Conservation (phyloP, 257 asterid genomes). For the Cordia subcordata region DNA sequence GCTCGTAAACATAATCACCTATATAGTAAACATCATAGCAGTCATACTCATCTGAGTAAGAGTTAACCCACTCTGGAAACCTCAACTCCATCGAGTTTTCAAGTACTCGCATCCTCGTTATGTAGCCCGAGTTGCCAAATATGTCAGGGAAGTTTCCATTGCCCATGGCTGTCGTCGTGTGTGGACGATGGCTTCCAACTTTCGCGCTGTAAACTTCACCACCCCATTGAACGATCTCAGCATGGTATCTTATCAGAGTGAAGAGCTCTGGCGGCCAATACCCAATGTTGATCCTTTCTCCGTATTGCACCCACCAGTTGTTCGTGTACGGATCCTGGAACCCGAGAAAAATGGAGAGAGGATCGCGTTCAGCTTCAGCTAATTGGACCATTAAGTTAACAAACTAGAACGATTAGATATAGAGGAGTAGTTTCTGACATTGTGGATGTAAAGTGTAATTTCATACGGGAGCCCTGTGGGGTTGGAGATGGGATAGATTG, state of each 20-base stretch:
- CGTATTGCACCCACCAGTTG: slow-evolving; percentile 71
- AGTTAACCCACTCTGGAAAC: slow-evolving; percentile 32
- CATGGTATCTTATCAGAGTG: slow-evolving; percentile 14
- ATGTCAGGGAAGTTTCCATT: slow-evolving; percentile 39
- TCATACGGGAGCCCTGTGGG: slow-evolving; percentile 44
- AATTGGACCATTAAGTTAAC: neutral
- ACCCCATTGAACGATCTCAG: slow-evolving; percentile 61
- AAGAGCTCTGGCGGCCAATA: slow-evolving; percentile 62
- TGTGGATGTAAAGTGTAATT: slow-evolving; percentile 43
- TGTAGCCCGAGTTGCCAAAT: slow-evolving; percentile 25
- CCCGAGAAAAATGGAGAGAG: neutral
- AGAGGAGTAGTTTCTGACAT: slow-evolving; percentile 21
- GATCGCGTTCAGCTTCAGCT: neutral
- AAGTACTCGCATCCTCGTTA: slow-evolving; percentile 47
- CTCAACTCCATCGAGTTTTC: slow-evolving; percentile 21
- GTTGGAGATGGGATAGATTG: slow-evolving; percentile 53
- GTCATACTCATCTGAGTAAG: slow-evolving; percentile 43
- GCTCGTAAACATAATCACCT: slow-evolving; percentile 47
- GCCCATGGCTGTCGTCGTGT: slow-evolving; percentile 55
- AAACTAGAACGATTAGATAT: too few relatives aligned
- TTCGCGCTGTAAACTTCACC: slow-evolving; percentile 65
- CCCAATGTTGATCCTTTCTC: slow-evolving; percentile 43
- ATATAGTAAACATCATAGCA: slow-evolving; percentile 35
- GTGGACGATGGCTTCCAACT: slow-evolving; percentile 43
- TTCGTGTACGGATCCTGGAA: slow-evolving; percentile 39